A percentile compares a stretch with the other conserved stretches of the same genome.
Conservation (phyloP, 768 basidiomycete species). For the Mycena haematopus region DNA sequence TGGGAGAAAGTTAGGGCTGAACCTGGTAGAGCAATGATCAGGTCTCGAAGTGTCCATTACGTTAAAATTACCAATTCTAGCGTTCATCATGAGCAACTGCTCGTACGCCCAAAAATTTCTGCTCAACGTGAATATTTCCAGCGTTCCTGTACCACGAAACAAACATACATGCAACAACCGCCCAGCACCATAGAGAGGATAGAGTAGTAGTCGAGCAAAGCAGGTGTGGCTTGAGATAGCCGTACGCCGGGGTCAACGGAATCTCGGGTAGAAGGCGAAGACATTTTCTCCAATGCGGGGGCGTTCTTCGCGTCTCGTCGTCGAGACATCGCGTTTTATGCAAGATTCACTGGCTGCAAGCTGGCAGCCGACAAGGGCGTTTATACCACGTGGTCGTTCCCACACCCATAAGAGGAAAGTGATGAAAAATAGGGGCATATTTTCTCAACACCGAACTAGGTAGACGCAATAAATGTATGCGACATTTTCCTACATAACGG, state of each 20-base stretch:
- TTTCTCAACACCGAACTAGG: not conserved
- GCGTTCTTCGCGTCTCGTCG: conserved; percentile 28
- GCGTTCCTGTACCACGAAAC: not conserved
- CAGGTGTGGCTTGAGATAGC: conserved; percentile 41
- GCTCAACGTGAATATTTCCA: conserved; percentile 1
- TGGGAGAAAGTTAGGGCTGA: conserved; percentile 87
- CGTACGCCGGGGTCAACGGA: conserved; percentile 38
- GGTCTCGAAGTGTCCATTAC: conserved; percentile 6
- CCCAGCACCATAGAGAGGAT: conserved; percentile 74
- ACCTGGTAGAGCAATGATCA: conserved; percentile 46
- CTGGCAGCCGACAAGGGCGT: not conserved
- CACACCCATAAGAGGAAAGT: conserved; percentile 3
- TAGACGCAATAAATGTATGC: too few species aligned
- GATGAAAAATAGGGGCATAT: conserved; percentile 2
- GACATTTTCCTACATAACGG: too few species aligned
- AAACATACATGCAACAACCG: conserved; percentile 82
- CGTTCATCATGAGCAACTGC: conserved; percentile 70
- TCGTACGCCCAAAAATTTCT: conserved; percentile 85
- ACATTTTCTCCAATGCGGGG: not conserved
- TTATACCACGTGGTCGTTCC: conserved; percentile 21
- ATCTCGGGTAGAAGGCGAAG: not conserved
- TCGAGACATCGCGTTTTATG: conserved; percentile 29
- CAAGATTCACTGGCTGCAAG: not conserved
- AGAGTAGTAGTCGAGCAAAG: conserved; percentile 45
- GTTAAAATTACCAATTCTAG: conserved; percentile 59